phyloP scores from a whole-genome alignment of 176 grass and related monocot genomes.

The Oryza australiensis region DNA sequence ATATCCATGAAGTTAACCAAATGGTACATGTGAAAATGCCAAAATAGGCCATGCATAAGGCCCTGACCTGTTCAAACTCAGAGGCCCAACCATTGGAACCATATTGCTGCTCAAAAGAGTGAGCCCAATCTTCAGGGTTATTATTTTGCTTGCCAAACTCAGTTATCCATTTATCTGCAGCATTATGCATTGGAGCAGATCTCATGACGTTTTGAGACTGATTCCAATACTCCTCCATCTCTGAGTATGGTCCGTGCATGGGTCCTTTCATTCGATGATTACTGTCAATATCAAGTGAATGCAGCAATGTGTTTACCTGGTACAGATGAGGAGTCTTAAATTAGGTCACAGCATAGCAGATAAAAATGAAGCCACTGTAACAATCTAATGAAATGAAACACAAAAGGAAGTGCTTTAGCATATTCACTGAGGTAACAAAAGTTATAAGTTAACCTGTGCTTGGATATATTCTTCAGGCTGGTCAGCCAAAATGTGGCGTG shows the following conservation, averaged over 20 bases:
- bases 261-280: slow-evolving; percentile 62
- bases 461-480: slow-evolving; percentile 96
- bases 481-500: slow-evolving; percentile 90
- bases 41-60: slow-evolving; percentile 23
- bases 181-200: slow-evolving; percentile 67
- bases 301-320: slow-evolving; percentile 93
- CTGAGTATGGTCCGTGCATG: slow-evolving; percentile 64
- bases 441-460: slow-evolving; percentile 64
- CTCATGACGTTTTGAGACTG: slow-evolving; percentile 74
- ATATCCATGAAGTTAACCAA: not conserved
- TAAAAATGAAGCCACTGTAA: slow-evolving; percentile 8
- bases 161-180: slow-evolving; percentile 81
- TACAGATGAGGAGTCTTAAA: not conserved
- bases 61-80: slow-evolving; percentile 87
- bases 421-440: slow-evolving; percentile 7
- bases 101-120: slow-evolving; percentile 89
- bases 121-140: slow-evolving; percentile 82
- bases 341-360: not conserved
- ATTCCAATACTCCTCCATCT: slow-evolving; percentile 96
- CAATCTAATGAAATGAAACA: slow-evolving; percentile 15
- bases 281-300: slow-evolving; percentile 91
- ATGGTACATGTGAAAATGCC: slow-evolving; percentile 1
- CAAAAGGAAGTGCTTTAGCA: slow-evolving; percentile 25
- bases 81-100: slow-evolving; percentile 96
- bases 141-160: slow-evolving; percentile 80